A percentile compares a stretch with the other conserved stretches of the same genome.
phyloP scores from a whole-genome alignment of 768 basidiomycete genomes.

The Favolaschia claudopus region DNA sequence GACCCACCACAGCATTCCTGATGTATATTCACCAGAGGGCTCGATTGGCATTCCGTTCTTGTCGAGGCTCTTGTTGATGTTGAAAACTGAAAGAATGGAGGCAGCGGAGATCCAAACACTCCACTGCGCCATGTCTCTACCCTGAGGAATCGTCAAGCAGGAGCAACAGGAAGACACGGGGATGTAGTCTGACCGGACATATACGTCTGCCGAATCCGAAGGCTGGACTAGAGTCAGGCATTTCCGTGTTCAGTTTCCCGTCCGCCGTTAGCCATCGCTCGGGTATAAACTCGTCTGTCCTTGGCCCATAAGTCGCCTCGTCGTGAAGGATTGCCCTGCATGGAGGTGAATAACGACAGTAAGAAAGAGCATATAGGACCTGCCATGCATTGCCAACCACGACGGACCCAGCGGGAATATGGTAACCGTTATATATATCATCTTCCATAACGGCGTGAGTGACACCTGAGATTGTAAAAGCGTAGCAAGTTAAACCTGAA shows the following conservation, averaged over 20 bases:
- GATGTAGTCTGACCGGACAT: background rate
- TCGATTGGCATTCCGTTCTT: slow-evolving; percentile 8
- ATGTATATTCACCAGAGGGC: slow-evolving; percentile 1
- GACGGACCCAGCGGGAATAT: background rate
- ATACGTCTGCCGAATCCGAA: slow-evolving; percentile 3
- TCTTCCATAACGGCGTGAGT: slow-evolving; percentile 4
- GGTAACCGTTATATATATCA: slow-evolving; percentile 3
- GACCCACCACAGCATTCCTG: background rate
- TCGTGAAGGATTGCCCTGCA: slow-evolving; percentile 6
- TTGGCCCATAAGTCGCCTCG: background rate
- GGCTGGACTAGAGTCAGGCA: background rate
- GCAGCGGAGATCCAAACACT: background rate
- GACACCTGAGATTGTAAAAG: no score
- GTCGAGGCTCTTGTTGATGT: background rate
- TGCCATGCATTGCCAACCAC: background rate
- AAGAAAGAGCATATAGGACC: background rate
- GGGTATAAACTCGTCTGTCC: slow-evolving; percentile 2
- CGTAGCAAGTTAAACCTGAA: no score
- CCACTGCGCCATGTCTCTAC: slow-evolving; percentile 1
- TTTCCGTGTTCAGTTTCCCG: background rate
- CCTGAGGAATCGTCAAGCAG: no score
- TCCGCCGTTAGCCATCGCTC: slow-evolving; percentile 7
- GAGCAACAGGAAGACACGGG: no score
- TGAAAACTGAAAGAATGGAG: background rate
- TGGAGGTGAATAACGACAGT: background rate